A percentile compares a stretch with the other conserved stretches of the same genome.
Conservation (phyloP, 192 early-diverging fungal species). For the Umbelopsis vinacea region DNA sequence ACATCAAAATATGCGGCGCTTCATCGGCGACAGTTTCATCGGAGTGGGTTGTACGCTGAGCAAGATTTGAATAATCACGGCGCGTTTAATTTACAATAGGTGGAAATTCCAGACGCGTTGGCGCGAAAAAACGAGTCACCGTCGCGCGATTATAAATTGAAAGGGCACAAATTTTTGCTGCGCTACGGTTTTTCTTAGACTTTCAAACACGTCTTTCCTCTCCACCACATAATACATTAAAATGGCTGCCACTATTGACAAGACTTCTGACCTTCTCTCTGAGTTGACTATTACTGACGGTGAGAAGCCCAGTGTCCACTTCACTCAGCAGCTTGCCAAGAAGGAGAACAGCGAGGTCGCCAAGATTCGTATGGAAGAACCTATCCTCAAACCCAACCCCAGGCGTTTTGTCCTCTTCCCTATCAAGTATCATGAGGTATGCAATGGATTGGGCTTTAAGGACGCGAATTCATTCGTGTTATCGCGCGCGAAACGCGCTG, state of each 20-base stretch:
- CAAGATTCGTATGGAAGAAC: constrained; percentile 25
- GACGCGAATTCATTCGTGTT: not conserved
- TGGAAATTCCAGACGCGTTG: not conserved
- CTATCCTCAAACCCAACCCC: constrained; percentile 62
- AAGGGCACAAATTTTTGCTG: constrained; percentile 1
- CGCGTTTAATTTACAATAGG: constrained; percentile 9
- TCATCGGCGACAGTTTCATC: not conserved
- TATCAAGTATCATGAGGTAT: constrained; percentile 87
- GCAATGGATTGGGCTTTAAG: not conserved
- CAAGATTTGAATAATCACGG: not conserved
- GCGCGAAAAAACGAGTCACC: not conserved
- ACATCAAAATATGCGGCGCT: not conserved
- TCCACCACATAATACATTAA: not conserved
- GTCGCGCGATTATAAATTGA: constrained; percentile 5
- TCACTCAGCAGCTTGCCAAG: constrained; percentile 6
- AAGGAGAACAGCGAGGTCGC: not conserved
- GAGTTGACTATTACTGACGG: not conserved
- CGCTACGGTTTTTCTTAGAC: not conserved
- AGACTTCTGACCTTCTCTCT: constrained; percentile 3
- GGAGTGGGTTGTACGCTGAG: not conserved
- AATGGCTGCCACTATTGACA: constrained; percentile 17
- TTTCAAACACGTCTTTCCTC: not conserved
- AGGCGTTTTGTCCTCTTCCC: constrained; percentile 92
- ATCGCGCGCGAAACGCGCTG: not conserved
- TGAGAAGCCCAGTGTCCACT: constrained; percentile 4